Evolutionary conservation across 768 basidiomycete genomes (phyloP).

Genomic region (Leucocoprinus leucothites): DNA sequence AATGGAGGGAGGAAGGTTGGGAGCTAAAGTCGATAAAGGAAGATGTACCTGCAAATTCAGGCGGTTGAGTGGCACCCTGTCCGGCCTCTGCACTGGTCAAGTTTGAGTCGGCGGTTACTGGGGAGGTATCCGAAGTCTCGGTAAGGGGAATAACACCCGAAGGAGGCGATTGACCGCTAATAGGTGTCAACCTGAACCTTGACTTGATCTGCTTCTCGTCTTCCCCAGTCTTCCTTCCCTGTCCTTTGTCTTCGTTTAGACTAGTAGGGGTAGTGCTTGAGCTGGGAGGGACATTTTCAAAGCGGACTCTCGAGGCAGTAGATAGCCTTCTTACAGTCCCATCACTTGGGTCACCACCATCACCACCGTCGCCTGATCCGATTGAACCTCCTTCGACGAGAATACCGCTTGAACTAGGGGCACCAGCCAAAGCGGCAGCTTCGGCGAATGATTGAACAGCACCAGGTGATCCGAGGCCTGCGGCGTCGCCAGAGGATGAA

Average conservation of each 20-base stretch:
- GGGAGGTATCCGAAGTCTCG: not conserved
- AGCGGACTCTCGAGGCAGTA: constrained; percentile 10
- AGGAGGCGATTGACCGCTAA: constrained; percentile 2
- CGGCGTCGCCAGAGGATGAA: constrained; percentile 2
- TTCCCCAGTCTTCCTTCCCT: not conserved
- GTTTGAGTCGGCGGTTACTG: too few species aligned
- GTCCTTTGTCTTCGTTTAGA: not conserved
- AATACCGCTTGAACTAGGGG: not conserved
- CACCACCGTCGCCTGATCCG: not conserved
- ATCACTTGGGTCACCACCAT: not conserved
- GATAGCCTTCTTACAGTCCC: not conserved
- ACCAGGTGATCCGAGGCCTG: not conserved
- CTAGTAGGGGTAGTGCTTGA: not conserved
- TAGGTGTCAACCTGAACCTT: constrained; percentile 9
- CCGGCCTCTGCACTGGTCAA: not conserved
- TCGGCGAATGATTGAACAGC: constrained; percentile 9
- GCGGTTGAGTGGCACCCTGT: not conserved
- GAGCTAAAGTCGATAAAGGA: constrained; percentile 40
- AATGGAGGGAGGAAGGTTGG: constrained; percentile 19
- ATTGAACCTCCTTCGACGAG: not conserved
- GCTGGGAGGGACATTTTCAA: constrained; percentile 3
- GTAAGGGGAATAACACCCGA: constrained; percentile 3
- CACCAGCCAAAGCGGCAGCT: constrained; percentile 7
- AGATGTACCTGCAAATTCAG: constrained; percentile 11
- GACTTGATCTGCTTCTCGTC: not conserved